These are phyloP conservation scores for Podospora bellae-mahoneyi DNA, from an alignment of 495 filamentous ascomycete species.

Conservation along the genomic window DNA sequence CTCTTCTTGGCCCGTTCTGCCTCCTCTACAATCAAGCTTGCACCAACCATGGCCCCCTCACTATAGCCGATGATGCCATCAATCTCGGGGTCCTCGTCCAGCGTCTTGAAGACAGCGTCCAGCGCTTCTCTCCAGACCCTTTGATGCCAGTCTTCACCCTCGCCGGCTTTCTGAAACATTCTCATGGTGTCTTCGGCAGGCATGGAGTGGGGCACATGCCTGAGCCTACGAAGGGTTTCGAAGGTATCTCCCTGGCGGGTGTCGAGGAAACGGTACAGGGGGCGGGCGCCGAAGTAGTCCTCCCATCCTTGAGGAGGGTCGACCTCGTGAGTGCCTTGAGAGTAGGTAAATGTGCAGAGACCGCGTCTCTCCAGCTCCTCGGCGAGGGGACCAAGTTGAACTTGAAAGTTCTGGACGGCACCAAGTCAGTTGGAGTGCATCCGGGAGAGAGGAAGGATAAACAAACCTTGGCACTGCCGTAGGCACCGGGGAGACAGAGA, in stretches of 20 bases:
- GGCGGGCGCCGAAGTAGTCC: slow-evolving; percentile 52
- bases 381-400: slow-evolving; percentile 51
- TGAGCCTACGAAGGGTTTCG: slow-evolving; percentile 48
- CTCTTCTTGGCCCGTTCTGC: slow-evolving; percentile 32
- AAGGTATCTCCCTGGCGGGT: slow-evolving; percentile 42
- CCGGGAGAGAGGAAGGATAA: not conserved
- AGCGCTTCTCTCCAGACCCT: slow-evolving; percentile 32
- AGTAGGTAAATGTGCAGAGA: slow-evolving; percentile 46
- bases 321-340: slow-evolving; percentile 44
- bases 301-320: slow-evolving; percentile 48
- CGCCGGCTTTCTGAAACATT: slow-evolving; percentile 32
- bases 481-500: slow-evolving; percentile 22
- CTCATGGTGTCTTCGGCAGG: slow-evolving; percentile 52
- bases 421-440: not conserved
- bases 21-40: slow-evolving; percentile 51
- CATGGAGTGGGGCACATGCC: slow-evolving; percentile 46
- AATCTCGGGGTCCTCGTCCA: slow-evolving; percentile 42
- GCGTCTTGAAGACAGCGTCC: slow-evolving; percentile 32
- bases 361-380: slow-evolving; percentile 44
- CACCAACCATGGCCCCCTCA: slow-evolving; percentile 52
- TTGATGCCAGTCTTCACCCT: slow-evolving; percentile 29
- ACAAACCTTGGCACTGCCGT: slow-evolving; percentile 41
- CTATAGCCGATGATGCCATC: slow-evolving; percentile 52
- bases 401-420: slow-evolving; percentile 46
- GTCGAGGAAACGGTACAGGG: slow-evolving; percentile 52